Evolutionary conservation across 768 basidiomycete genomes (phyloP).

Genomic region (Gymnopilus junonius): DNA sequence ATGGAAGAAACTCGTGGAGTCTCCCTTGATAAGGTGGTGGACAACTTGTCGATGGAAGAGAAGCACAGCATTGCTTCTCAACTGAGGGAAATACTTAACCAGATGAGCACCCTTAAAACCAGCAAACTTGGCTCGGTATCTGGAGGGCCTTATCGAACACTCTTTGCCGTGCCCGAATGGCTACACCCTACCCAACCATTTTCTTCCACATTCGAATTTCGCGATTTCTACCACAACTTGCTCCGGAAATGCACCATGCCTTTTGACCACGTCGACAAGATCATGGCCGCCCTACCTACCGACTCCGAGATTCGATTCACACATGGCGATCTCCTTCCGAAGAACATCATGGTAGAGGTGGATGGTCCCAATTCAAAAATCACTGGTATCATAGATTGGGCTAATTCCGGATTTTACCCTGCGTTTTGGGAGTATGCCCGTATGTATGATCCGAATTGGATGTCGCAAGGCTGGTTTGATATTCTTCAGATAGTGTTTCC

Average conservation of each 20-base stretch:
- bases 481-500: neutral
- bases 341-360: conserved; percentile 45
- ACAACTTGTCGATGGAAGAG: neutral
- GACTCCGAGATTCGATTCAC: conserved; percentile 29
- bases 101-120: neutral
- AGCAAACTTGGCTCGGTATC: neutral
- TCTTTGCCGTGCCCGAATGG: neutral
- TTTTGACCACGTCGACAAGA: neutral
- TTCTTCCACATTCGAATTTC: neutral
- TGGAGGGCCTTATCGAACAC: neutral
- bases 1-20: neutral
- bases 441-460: neutral
- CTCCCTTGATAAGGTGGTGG: neutral
- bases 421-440: conserved; percentile 17
- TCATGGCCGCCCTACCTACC: neutral
- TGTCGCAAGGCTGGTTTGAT: neutral
- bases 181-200: neutral
- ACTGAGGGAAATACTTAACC: neutral
- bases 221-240: neutral
- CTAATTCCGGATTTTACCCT: conserved; percentile 37
- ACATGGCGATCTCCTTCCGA: conserved; percentile 47
- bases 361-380: conserved; percentile 27
- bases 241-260: neutral
- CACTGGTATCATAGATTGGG: conserved; percentile 43
- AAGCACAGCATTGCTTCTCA: neutral